Evolutionary conservation across 1,139 yeast species (phyloP).

Genomic region (Meyerozyma guilliermondii): DNA sequence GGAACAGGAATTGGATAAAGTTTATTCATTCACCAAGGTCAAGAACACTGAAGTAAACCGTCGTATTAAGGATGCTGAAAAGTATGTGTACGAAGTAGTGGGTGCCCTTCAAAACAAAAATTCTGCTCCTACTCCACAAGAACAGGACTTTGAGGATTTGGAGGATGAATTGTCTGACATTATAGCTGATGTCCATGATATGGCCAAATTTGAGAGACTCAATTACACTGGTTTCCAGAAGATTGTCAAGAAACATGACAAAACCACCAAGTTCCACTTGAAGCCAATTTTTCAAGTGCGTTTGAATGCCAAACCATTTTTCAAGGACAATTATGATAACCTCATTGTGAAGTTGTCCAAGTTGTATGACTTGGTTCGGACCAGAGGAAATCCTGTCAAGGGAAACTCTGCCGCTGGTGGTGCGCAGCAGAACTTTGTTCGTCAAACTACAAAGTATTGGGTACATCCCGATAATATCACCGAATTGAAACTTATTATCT

Average conservation of each 20-base stretch:
- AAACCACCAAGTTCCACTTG: slow-evolving; percentile 74
- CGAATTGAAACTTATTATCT: slow-evolving; percentile 86
- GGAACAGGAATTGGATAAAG: slow-evolving; percentile 84
- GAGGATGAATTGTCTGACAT: slow-evolving; percentile 90
- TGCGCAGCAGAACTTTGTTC: slow-evolving; percentile 91
- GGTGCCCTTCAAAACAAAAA: slow-evolving; percentile 29
- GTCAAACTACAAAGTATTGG: slow-evolving; percentile 99
- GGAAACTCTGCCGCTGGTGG: slow-evolving; percentile 98
- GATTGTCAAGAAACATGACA: slow-evolving; percentile 93
- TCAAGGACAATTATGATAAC: slow-evolving; percentile 88
- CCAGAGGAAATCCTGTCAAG: slow-evolving; percentile 88
- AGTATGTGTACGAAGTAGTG: slow-evolving; percentile 61
- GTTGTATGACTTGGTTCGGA: slow-evolving; percentile 86
- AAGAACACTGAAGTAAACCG: slow-evolving; percentile 80
- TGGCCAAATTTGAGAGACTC: slow-evolving; percentile 86
- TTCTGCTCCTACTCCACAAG: slow-evolving; percentile 40
- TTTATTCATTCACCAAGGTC: slow-evolving; percentile 82
- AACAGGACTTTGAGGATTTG: slow-evolving; percentile 83
- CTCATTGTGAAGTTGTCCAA: slow-evolving; percentile 85
- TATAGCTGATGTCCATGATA: slow-evolving; percentile 95
- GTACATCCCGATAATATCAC: slow-evolving; percentile 98
- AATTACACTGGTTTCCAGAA: slow-evolving; percentile 96
- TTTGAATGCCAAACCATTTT: slow-evolving; percentile 88
- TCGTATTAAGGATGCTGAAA: slow-evolving; percentile 76
- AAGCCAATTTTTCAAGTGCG: slow-evolving; percentile 92